A percentile compares a stretch with the other conserved stretches of the same genome.
phyloP scores from a whole-genome alignment of 352 stramenopile species.

The Phytophthora litchii region DNA sequence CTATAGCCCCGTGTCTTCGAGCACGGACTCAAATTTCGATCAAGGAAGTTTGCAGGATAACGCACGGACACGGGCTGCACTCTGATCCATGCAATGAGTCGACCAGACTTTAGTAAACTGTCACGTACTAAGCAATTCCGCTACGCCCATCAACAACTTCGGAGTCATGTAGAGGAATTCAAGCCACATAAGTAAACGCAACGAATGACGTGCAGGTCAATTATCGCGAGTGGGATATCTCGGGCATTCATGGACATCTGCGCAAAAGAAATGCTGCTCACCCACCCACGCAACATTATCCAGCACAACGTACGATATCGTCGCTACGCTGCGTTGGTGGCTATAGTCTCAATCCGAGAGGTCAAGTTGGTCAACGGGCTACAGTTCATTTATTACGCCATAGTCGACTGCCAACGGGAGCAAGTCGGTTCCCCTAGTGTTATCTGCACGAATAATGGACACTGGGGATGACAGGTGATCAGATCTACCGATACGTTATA shows the following conservation, averaged over 20 bases:
- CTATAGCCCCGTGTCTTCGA: slow-evolving; percentile 21
- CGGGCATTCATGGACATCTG: not conserved
- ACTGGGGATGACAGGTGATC: slow-evolving; percentile 4
- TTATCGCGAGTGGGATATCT: slow-evolving; percentile 4
- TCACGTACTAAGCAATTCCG: not conserved
- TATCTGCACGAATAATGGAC: too few species aligned
- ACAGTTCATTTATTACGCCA: too few species aligned
- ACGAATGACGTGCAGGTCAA: slow-evolving; percentile 5
- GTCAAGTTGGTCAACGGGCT: too few species aligned
- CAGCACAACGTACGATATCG: slow-evolving; percentile 2
- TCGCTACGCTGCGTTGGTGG: slow-evolving; percentile 7
- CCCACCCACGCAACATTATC: not conserved
- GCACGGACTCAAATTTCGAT: slow-evolving; percentile 3
- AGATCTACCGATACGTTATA: slow-evolving; percentile 17
- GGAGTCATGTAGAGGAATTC: slow-evolving; percentile 6
- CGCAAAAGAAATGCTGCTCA: slow-evolving; percentile 26
- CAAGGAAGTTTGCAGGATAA: slow-evolving; percentile 2
- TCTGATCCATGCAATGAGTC: too few species aligned
- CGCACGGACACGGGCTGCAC: not conserved
- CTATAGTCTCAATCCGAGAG: too few species aligned
- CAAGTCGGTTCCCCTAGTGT: too few species aligned
- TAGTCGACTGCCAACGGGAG: too few species aligned
- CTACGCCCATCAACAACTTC: not conserved
- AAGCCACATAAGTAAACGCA: not conserved
- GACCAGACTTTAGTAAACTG: not conserved